phyloP scores from a whole-genome alignment of 495 filamentous ascomycete genomes.

The Clavariopsis aquatica region DNA sequence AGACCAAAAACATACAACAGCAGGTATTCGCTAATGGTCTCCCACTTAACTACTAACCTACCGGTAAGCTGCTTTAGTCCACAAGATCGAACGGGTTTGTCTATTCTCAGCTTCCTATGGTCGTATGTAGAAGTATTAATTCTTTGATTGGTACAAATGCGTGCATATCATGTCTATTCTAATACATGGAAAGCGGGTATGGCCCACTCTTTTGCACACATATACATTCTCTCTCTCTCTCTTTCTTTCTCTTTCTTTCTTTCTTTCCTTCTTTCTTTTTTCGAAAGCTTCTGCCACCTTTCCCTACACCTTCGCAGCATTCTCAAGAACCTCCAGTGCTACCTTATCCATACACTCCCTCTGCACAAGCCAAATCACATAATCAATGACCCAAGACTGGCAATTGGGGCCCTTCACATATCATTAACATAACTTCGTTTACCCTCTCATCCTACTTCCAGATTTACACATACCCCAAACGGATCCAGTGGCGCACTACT shows the following conservation, averaged over 20 bases:
- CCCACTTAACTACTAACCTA: neutral
- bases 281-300: neutral
- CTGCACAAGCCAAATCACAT: conserved; percentile 6
- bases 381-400: conserved; percentile 1
- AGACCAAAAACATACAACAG: neutral
- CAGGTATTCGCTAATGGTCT: neutral
- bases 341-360: neutral
- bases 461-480: conserved; percentile 6
- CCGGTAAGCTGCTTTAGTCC: neutral
- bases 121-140: neutral
- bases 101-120: neutral
- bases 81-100: neutral
- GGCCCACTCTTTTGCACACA: neutral
- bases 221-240: neutral
- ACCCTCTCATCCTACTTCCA: too few relatives aligned
- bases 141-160: neutral
- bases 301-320: neutral
- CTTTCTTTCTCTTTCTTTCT: neutral
- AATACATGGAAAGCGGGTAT: too few relatives aligned
- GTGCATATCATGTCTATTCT: too few relatives aligned
- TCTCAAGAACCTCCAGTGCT: neutral
- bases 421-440: too few relatives aligned
- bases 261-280: neutral
- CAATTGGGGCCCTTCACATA: conserved; percentile 2
- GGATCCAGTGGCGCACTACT: conserved; percentile 1